Percentiles rank a stretch among this genome's conserved stretches.
Evolutionary conservation across 2,329 filamentous ascomycete genomes (phyloP).

Genomic region (Myriangium duriaei): DNA sequence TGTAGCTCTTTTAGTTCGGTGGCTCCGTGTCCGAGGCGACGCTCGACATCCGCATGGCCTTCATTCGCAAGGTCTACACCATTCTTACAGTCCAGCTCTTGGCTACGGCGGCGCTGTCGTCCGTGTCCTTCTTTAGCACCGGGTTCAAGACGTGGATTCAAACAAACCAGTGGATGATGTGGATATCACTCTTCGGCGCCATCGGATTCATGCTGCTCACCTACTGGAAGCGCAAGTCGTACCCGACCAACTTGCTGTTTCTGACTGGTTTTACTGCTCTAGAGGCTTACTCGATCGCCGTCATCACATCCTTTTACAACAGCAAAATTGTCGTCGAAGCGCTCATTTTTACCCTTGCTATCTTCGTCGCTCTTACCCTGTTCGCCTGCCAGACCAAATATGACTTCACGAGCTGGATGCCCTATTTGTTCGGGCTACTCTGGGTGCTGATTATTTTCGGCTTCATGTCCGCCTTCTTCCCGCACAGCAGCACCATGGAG

Average conservation of each 20-base stretch:
- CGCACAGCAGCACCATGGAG: constrained; percentile 67
- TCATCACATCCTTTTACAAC: constrained; percentile 85
- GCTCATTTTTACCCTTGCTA: constrained; percentile 64
- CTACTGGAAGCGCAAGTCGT: constrained; percentile 83
- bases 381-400: constrained; percentile 98
- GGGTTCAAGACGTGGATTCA: constrained; percentile 83
- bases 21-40: constrained; percentile 88
- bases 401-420: constrained; percentile 95
- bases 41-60: constrained; percentile 62
- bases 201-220: constrained; percentile 77
- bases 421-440: constrained; percentile 79
- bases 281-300: constrained; percentile 86
- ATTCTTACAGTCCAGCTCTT: constrained; percentile 94
- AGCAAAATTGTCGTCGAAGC: constrained; percentile 77
- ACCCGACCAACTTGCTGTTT: constrained; percentile 90
- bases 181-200: constrained; percentile 71
- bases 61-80: constrained; percentile 55
- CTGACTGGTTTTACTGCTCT: constrained; percentile 77
- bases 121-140: constrained; percentile 71
- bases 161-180: constrained; percentile 69
- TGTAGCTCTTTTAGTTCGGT: constrained; percentile 52
- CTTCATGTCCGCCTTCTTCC: constrained; percentile 86
- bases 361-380: constrained; percentile 52
- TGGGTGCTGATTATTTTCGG: constrained; percentile 89
- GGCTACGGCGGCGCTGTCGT: constrained; percentile 66